Base-by-base conservation (phyloP, 2,329 filamentous ascomycete species). In the Sporothrix humicola region DNA sequence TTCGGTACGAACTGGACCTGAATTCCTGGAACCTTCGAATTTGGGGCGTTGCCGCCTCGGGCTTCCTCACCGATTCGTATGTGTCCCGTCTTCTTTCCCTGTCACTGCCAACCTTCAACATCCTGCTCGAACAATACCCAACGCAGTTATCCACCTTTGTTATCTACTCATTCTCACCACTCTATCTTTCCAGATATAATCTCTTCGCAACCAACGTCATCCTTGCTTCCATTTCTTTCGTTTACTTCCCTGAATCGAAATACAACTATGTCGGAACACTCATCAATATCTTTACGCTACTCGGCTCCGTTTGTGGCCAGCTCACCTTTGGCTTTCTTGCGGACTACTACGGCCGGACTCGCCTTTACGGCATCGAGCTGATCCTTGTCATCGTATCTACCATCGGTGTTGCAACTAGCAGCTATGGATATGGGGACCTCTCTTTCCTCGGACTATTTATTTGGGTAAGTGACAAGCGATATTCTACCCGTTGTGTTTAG, bases 351-450 rank as follows among this genome's bases (percentile, higher is more conserved):
- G 87, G 86, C n/a, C 83, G 87, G 23, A 88, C 87, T 13, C 83
- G 85, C 4, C 81, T 88, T 2, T 88, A 88, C 73, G 87, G 87
- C n/a, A 85, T 88, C 71, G 86, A 88, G 78, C 80, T 88, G 15
- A 81, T 87, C 17, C 84, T 88, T 12, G 86, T 88, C 65, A 87
- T 88, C 69, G 83, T 88, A 9, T 87, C 86, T 17, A 88, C 86
- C n/a, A 85, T 88, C 74, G 87, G 87, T 9, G 84, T 87, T 2
- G 85, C 85, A n/a, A 87, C 85, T 0, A 85, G 83, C 72, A 87
- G 84, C 73, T 82, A 82, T 76, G 85, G 86, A 46, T 86, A 85
- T 76, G 80, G 82, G 56, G 84, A 86, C 75, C 81, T 87, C 77
- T 85, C 83, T 8, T 87, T 87, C 73, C 78, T 87, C 1, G 85